Conservation (phyloP, 176 grass and related monocot genomes). For the Eleusine indica region DNA sequence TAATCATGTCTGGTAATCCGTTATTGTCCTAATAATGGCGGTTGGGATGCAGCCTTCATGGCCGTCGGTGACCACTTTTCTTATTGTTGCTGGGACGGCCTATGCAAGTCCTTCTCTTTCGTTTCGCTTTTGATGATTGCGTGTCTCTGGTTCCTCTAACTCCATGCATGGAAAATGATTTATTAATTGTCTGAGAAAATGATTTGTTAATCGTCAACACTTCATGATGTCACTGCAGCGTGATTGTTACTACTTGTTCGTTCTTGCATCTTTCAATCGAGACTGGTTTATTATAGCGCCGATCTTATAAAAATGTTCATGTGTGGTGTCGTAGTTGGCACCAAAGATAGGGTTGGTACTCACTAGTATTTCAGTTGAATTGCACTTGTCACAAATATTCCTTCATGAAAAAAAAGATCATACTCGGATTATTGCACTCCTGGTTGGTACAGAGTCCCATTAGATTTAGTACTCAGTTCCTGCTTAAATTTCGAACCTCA, state of each 20-base stretch:
- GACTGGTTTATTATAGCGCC: no score
- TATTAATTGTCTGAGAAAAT: no score
- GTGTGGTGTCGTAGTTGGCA: no score
- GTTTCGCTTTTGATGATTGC: not conserved
- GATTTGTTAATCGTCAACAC: not conserved
- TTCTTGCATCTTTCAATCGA: no score
- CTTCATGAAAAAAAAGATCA: not conserved
- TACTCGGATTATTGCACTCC: not conserved
- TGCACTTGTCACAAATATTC: not conserved
- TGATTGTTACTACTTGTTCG: not conserved
- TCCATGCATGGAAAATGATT: not conserved
- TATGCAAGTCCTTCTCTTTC: not conserved
- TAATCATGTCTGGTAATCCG: constrained; percentile 48
- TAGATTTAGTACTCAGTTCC: not conserved
- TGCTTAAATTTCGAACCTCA: no score
- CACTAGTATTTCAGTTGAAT: no score
- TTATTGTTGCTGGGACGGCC: not conserved
- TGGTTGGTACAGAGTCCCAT: not conserved
- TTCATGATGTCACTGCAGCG: not conserved
- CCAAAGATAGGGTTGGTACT: no score
- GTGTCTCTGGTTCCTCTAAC: not conserved
- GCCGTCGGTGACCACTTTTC: constrained; percentile 45
- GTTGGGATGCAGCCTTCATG: constrained; percentile 48
- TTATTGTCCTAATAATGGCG: constrained; percentile 53
- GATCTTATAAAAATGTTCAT: no score